These are phyloP conservation scores for Phascolomyces articulosus DNA, from an alignment of 371 early-diverging fungal genomes.

Conservation along the genomic window DNA sequence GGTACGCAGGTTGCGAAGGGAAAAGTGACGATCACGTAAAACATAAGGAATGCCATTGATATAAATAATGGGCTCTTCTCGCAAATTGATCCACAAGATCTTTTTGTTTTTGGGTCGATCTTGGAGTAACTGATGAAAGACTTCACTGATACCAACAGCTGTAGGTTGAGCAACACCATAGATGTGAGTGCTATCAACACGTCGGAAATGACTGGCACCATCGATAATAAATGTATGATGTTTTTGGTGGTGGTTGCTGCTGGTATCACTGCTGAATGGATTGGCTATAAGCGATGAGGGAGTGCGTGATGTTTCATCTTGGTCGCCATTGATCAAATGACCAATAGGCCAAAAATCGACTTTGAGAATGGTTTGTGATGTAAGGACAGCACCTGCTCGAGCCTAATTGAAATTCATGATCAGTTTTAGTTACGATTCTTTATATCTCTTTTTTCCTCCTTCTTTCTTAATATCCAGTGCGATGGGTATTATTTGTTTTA, in stretches of 20 bases:
- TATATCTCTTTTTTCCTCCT: too few relatives aligned
- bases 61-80: constrained; percentile 81
- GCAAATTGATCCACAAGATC: constrained; percentile 73
- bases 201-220: constrained; percentile 54
- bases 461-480: too few relatives aligned
- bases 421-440: background rate
- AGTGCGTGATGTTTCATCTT: constrained; percentile 7
- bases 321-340: constrained; percentile 12
- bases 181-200: constrained; percentile 44
- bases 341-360: constrained; percentile 67
- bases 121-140: constrained; percentile 36
- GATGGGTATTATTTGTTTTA: too few relatives aligned
- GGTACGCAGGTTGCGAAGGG: constrained; percentile 69
- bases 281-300: background rate
- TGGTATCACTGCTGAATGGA: background rate
- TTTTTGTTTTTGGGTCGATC: constrained; percentile 30
- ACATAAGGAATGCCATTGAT: constrained; percentile 79
- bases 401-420: constrained; percentile 29
- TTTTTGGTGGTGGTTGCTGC: constrained; percentile 11
- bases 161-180: constrained; percentile 80
- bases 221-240: constrained; percentile 44
- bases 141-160: constrained; percentile 60
- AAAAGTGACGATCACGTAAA: constrained; percentile 66
- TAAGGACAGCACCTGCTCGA: constrained; percentile 68
- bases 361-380: constrained; percentile 72